Percentiles rank a stretch among this genome's conserved stretches.
Conservation (phyloP, 257 asterid genomes). For the Nicotiana benthamiana region DNA sequence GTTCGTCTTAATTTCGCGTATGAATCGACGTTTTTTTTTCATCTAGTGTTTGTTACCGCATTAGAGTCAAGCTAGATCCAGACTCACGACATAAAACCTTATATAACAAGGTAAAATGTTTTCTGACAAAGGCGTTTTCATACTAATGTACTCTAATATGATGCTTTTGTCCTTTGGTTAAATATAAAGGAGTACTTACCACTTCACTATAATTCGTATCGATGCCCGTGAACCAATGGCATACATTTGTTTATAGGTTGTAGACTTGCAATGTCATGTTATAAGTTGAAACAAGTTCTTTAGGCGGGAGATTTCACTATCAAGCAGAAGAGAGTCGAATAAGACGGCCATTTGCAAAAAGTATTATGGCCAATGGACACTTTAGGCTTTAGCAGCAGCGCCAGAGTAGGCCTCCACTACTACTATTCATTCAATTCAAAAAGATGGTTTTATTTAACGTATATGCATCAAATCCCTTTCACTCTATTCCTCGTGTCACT, state of each 20-base stretch:
- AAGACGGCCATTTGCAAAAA: conserved; percentile 5
- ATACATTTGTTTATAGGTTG: not conserved
- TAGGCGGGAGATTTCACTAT: conserved; percentile 4
- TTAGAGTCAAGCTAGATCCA: not conserved
- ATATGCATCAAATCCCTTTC: not conserved
- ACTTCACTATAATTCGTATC: not conserved
- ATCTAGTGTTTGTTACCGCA: accelerated
- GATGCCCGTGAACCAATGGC: too few relatives aligned
- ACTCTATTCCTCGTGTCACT: not conserved
- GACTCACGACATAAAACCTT: accelerated
- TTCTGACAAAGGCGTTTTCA: accelerated
- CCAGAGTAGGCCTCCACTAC: conserved; percentile 7
- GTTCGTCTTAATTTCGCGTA: not conserved
- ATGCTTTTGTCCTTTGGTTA: not conserved
- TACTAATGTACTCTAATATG: accelerated
- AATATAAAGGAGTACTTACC: not conserved
- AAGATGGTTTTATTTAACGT: not conserved
- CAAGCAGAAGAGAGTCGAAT: conserved; percentile 1
- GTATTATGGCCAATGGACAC: not conserved
- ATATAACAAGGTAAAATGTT: not conserved
- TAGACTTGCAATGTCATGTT: not conserved
- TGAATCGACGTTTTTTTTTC: not conserved
- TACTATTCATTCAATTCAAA: not conserved
- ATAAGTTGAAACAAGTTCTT: not conserved
- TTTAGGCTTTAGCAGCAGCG: conserved; percentile 3